Base-by-base conservation (phyloP, 2,329 filamentous ascomycete species). In the Fusarium chaquense region DNA sequence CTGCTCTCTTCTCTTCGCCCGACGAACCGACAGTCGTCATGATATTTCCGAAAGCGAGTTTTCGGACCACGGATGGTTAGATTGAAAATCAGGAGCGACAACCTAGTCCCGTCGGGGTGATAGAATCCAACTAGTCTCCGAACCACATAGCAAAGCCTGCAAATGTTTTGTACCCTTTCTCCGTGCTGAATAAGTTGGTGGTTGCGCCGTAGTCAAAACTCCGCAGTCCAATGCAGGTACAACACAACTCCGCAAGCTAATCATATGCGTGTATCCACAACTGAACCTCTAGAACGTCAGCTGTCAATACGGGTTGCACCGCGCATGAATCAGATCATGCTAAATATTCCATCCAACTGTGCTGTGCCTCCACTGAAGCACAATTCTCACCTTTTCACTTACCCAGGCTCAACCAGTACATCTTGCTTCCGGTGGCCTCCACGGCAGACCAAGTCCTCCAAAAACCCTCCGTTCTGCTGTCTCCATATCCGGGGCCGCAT, bases 381-480 rank as follows among this genome's bases (percentile, higher is more conserved):
- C 20, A 50, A 26, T 33, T 13, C 32, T 9, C 30, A 15, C 16
- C n/a, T 16, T 26, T 35, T 38, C 5, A 18, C 20, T 22, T 20
- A 15, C 6, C 8, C 28, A 36, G 52, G n/a, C n/a, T 83, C 76
- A 91, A 11, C 87, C 85, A 2, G 91, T 92, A 73, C 90, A 93
- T 67, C 92, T 85, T 77, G 93, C 89, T 62, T 84, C 83, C 0
- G 92, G 89, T 26, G 84, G 82, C 58, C 89, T 84, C 85, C 88
- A 94, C 47, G 85, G 84, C 64, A 98, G 80, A 0, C 87, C 91
- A 67, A 98, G 76, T 0, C 90, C 91, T 66, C 90, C 87, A 83
- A 98, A 97, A 1, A 97, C 91, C 66, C 89, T 86, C 79, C 84
- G 89, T 82, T 98, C 94, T 8, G 94, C 93, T 70, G 91, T 90